These are phyloP conservation scores for Saccharomycopsis microspora DNA, from an alignment of 805 yeast genomes.

Conservation along the genomic window DNA sequence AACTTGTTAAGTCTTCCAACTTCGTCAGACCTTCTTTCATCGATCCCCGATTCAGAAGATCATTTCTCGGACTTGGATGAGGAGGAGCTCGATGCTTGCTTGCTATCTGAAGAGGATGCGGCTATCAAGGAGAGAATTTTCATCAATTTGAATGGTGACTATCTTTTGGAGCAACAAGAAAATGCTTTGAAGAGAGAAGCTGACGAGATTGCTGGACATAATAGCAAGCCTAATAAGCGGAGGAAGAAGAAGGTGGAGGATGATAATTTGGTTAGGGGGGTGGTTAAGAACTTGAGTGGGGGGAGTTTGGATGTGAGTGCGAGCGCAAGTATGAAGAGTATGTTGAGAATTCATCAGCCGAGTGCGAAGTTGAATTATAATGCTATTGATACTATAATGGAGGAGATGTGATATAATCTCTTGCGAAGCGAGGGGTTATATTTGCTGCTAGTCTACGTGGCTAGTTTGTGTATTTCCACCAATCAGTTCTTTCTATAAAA, in stretches of 20 bases:
- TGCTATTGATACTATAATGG: conserved; percentile 43
- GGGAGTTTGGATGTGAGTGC: conserved; percentile 35
- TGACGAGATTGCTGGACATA: conserved; percentile 74
- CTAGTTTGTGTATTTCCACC: too few relatives aligned
- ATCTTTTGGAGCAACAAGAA: conserved; percentile 71
- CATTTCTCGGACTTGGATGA: conserved; percentile 73
- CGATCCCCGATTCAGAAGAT: conserved; percentile 48
- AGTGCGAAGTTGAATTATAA: conserved; percentile 87
- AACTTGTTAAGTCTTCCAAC: conserved; percentile 47
- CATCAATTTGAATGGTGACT: conserved; percentile 85
- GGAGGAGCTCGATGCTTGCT: conserved; percentile 53
- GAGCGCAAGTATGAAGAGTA: conserved; percentile 66
- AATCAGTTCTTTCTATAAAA: too few relatives aligned
- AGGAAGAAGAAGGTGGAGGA: conserved; percentile 24
- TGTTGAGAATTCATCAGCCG: conserved; percentile 64
- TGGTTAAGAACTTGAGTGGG: too few relatives aligned
- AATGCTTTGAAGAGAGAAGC: conserved; percentile 78
- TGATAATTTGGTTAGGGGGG: conserved; percentile 6
- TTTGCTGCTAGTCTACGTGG: too few relatives aligned
- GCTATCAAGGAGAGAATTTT: conserved; percentile 72
- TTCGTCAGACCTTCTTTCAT: conserved; percentile 39
- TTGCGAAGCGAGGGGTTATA: too few relatives aligned
- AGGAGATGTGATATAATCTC: too few relatives aligned
- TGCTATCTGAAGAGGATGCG: conserved; percentile 61
- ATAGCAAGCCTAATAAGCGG: conserved; percentile 35